Evolutionary conservation across 352 stramenopile genomes (phyloP), one percentile per base, ranked within the genome.

Genomic region (Phytophthora colocasiae): DNA sequence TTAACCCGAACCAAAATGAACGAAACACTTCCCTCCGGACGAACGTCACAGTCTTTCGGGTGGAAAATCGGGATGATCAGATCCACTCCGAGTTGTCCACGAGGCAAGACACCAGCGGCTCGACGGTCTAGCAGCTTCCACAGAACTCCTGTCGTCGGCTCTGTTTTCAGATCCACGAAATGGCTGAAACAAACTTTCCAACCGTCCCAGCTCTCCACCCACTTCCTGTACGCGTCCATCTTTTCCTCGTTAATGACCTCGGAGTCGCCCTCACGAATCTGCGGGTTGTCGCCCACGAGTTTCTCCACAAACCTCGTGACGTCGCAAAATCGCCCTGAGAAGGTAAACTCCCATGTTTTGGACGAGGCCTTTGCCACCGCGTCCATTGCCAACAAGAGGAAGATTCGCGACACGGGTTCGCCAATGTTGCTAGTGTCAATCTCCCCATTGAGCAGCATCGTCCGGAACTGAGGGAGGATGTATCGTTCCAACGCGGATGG

Each of bases 1-100:
- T 43, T 45, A 32, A 45, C 31, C 14, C 44, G 48, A n/a, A 45
- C 48, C 48, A 56, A 45, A 34, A 56, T 45, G 34, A 56, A 45
- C 32, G 48, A 56, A 3, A n/a, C 48, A 8, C 27, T 31, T 31
- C 3, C 27, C 27, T 31, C 27, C 27, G 27, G 27, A 31, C 8
- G 27, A 31, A 31, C 5, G 27, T 6, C 5, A 1, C 27, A 0
- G 27, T 31, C 34, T 40, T 45, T 56, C 12, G 43, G 22, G 17
- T 34, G 10, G 48, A 45, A 44, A 19, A 45, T 56, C 14, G 31
- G 32, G 22, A 22, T 22, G 22, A 22, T 22, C 22, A 22, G 22
- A 22, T 22, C 22, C 22, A 2, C 22, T 22, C 44, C 44, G 31
- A 12, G 5, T 9, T 31, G 6, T 0, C 22, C 15, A n/a, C 31